These are phyloP conservation scores for Calonectria pseudoreteaudii DNA, from an alignment of 2,329 filamentous ascomycete species.

Conservation along the genomic window DNA sequence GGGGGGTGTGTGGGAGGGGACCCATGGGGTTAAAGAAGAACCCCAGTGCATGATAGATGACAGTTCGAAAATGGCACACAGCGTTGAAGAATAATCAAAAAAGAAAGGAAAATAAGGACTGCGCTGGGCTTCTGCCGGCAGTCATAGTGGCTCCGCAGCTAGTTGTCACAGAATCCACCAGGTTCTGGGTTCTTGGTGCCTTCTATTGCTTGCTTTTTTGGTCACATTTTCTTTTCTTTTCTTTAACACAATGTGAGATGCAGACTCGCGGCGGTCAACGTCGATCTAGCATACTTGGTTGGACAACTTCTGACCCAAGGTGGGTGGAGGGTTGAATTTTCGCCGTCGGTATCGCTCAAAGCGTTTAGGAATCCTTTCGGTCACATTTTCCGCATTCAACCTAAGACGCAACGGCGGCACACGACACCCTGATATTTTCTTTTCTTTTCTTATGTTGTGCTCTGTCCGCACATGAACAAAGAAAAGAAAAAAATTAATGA, in stretches of 20 bases:
- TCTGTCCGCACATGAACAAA: too few relatives aligned
- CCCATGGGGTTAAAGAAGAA: background rate
- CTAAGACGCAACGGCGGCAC: constrained; percentile 1
- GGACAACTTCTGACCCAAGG: background rate
- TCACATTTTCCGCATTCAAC: constrained; percentile 7
- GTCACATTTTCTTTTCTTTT: constrained; percentile 2
- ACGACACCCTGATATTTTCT: background rate
- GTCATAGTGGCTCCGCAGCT: background rate
- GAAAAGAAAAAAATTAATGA: background rate
- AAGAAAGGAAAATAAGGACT: background rate
- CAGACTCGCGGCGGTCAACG: constrained; percentile 4
- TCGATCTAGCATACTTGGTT: background rate
- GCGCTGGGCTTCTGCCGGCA: background rate
- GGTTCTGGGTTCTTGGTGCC: background rate
- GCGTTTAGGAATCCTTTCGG: constrained; percentile 3
- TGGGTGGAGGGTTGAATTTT: background rate
- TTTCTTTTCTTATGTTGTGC: background rate
- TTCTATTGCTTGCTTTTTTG: constrained; percentile 1
- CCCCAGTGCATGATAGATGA: constrained; percentile 8
- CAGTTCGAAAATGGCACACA: constrained; percentile 3
- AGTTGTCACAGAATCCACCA: constrained; percentile 1
- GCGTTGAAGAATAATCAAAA: background rate
- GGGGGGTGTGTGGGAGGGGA: background rate
- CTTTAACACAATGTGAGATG: background rate
- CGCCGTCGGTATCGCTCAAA: constrained; percentile 5